Evolutionary conservation across 257 asterid species (phyloP).

Genomic region (Solanum pinnatisectum): DNA sequence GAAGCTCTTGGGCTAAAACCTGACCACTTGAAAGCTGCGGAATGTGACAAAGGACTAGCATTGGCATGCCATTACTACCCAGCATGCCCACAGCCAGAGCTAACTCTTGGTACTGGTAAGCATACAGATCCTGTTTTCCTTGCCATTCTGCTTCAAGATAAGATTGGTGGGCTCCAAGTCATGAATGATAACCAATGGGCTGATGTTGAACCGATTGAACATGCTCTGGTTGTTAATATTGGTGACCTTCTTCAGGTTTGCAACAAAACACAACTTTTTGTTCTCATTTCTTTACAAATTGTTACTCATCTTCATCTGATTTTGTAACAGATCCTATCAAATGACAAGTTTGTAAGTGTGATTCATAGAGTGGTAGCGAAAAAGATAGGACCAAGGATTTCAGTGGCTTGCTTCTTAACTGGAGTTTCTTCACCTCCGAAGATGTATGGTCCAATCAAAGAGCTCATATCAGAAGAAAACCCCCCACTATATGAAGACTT

Average conservation of each 20-base stretch:
- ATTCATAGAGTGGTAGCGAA: constrained; percentile 58
- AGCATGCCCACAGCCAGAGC: constrained; percentile 62
- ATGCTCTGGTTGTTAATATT: constrained; percentile 46
- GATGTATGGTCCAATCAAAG: constrained; percentile 43
- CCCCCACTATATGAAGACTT: constrained; percentile 32
- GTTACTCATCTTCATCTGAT: neutral
- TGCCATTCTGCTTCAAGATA: constrained; percentile 56
- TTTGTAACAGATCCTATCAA: constrained; percentile 37
- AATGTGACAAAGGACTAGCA: constrained; percentile 25
- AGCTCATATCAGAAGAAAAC: constrained; percentile 30
- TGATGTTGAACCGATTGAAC: constrained; percentile 38
- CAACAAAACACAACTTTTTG: neutral
- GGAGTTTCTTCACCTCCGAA: constrained; percentile 23
- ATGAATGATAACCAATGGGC: constrained; percentile 39
- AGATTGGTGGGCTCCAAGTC: constrained; percentile 62
- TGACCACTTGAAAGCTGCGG: constrained; percentile 22
- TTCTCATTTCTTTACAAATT: no score
- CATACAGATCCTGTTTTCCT: constrained; percentile 64
- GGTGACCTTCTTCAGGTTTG: constrained; percentile 69
- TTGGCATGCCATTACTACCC: constrained; percentile 57
- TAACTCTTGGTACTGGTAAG: constrained; percentile 42
- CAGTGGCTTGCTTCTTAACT: constrained; percentile 49
- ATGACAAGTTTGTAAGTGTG: constrained; percentile 51
- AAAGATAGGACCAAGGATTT: constrained; percentile 46
- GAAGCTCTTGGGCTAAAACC: constrained; percentile 58